Base-by-base conservation (phyloP, 306 rosid species). In the Prunus armeniaca region DNA sequence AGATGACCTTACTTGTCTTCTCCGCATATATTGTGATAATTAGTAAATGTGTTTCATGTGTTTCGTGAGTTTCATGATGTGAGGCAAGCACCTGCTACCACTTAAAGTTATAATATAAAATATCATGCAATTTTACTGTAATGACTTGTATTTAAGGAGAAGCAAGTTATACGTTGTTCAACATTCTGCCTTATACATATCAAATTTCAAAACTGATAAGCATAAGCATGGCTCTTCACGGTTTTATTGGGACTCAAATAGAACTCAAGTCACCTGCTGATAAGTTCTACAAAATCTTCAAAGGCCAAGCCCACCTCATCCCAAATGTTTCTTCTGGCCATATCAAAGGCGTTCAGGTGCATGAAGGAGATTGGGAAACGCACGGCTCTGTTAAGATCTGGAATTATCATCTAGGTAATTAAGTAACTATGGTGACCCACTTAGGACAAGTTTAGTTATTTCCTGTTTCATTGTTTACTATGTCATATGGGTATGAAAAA, bases 291-390 rank as follows among this genome's bases (percentile, higher is more conserved):
- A 41, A 63, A 38, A 17, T 81, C 56, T 84, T 75, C 47, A 63
- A 68, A 60, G 41, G 41, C 0, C 12, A 62, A 11, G 76, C 73
- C 20, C 60, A 57, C n/a, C 73, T 74, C 5, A n/a, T 81, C 46
- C 83, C 85, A 6, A 82, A 75, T 25, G 63, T 69, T 20, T 45
- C 83, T 22, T 50, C 76, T 14, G 41, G 41, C 41, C 41, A 43
- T 38, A 49, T 84, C 1, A 63, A 79, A 4, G 80, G 46, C 9
- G 86, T 82, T 22, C 55, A 80, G 38, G 72, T 85, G 28, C 84
- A 82, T 56, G 78, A 79, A 72, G 89, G 86, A 65, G 86, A 85
- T 5, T 85, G 89, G 86, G 82, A 82, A 20, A 68, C 55, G 18
- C 75, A 82, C 14, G 86, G 86, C 54, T 63, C 80, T 8, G 13